Evolutionary conservation across 1,284 basidiomycete species (phyloP).

Genomic region (Melampsora americana): DNA sequence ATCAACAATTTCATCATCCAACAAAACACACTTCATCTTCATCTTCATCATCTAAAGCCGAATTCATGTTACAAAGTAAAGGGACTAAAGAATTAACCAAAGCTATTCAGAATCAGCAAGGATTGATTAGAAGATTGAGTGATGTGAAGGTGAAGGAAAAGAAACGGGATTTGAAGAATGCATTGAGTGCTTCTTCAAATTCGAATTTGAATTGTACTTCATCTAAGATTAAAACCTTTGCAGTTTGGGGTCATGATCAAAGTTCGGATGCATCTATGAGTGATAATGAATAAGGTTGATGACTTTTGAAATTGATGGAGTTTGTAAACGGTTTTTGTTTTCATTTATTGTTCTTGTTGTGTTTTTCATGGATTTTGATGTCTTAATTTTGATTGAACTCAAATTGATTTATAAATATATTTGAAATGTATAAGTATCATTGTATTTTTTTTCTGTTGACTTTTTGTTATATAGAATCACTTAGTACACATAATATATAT

Average conservation of each 20-base stretch:
- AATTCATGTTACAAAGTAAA: too few species aligned
- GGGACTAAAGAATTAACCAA: background rate
- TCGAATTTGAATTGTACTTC: too few species aligned
- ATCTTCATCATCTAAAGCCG: background rate
- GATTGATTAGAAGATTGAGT: background rate
- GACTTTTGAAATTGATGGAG: too few species aligned
- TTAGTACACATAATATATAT: too few species aligned
- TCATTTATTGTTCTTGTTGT: too few species aligned
- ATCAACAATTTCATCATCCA: background rate
- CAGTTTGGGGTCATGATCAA: constrained; percentile 37
- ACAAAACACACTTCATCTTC: background rate
- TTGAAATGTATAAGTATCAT: too few species aligned
- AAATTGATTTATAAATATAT: too few species aligned
- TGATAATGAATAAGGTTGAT: constrained; percentile 19
- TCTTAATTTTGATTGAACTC: too few species aligned
- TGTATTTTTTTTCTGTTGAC: too few species aligned
- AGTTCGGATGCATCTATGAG: constrained; percentile 27
- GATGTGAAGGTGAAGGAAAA: background rate
- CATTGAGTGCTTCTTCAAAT: background rate
- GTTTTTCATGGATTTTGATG: too few species aligned
- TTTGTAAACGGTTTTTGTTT: too few species aligned
- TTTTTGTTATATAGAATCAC: too few species aligned
- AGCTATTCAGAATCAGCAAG: background rate
- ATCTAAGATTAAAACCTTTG: constrained; percentile 19
- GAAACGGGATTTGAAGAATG: background rate